phyloP scores from a whole-genome alignment of 805 yeast species.

The Suhomyces emberorum region DNA sequence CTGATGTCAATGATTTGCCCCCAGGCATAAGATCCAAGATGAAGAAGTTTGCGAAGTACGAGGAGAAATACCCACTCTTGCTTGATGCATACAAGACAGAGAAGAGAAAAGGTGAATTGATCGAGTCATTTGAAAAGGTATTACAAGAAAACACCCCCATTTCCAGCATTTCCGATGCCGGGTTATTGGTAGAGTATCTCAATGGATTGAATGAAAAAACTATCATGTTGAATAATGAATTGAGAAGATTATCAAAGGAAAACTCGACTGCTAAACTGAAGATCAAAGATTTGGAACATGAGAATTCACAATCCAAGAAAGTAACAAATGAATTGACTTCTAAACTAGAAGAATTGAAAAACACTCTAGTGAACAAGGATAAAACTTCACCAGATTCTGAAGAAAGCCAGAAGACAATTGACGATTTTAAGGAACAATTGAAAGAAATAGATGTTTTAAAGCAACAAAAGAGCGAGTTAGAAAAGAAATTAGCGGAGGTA shows the following conservation, averaged over 20 bases:
- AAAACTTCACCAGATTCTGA: not conserved
- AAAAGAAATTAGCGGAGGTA: not conserved
- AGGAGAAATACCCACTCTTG: conserved; percentile 82
- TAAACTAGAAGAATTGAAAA: not conserved
- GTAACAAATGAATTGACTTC: too few species aligned
- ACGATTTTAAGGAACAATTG: not conserved
- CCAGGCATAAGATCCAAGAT: conserved; percentile 58
- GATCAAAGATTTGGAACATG: not conserved
- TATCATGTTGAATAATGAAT: conserved; percentile 59
- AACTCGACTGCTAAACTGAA: conserved; percentile 10
- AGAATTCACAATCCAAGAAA: not conserved
- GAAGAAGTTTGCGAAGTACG: conserved; percentile 79
- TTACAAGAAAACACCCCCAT: conserved; percentile 80
- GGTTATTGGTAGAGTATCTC: conserved; percentile 65
- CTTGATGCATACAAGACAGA: conserved; percentile 83
- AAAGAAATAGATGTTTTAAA: not conserved
- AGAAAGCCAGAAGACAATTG: not conserved
- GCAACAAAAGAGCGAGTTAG: not conserved
- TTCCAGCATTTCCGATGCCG: conserved; percentile 69
- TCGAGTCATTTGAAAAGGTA: conserved; percentile 62
- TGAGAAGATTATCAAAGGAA: conserved; percentile 46
- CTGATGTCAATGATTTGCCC: conserved; percentile 44
- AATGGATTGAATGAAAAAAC: conserved; percentile 59
- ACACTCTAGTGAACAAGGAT: conserved; percentile 1
- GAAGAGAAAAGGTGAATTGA: conserved; percentile 59